These are phyloP conservation scores for Piromyces sp. DNA, from an alignment of 192 early-diverging fungal genomes.

Conservation along the genomic window DNA sequence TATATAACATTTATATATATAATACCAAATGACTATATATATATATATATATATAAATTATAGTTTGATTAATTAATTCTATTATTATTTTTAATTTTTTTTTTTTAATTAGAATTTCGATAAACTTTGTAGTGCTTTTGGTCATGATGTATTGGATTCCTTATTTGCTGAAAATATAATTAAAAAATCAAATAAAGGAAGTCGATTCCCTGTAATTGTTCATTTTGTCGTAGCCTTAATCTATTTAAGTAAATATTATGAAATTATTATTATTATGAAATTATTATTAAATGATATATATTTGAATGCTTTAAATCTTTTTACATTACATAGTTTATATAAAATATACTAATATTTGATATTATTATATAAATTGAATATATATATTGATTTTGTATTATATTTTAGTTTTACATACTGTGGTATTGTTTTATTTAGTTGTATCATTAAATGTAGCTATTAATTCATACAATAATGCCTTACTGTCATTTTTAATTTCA, in stretches of 20 bases:
- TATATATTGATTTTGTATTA: too few species aligned
- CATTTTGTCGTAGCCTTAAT: constrained; percentile 56
- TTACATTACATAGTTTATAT: too few species aligned
- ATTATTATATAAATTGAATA: too few species aligned
- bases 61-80: too few species aligned
- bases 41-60: too few species aligned
- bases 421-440: constrained; percentile 86
- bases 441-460: constrained; percentile 91
- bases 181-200: constrained; percentile 1
- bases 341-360: too few species aligned
- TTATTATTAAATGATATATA: too few species aligned
- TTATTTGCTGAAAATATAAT: constrained; percentile 38
- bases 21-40: too few species aligned
- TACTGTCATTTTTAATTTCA: constrained; percentile 79
- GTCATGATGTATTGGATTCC: constrained; percentile 85
- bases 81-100: too few species aligned
- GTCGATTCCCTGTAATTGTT: constrained; percentile 15
- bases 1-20: too few species aligned
- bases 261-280: too few species aligned
- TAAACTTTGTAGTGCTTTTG: constrained; percentile 79
- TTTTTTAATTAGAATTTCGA: constrained; percentile 76
- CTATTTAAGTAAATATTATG: constrained; percentile 56
- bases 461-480: constrained; percentile 86
- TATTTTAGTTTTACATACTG: constrained; percentile 54
- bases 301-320: too few species aligned